Conservation (phyloP, 768 basidiomycete genomes). For the Terana coerulea region DNA sequence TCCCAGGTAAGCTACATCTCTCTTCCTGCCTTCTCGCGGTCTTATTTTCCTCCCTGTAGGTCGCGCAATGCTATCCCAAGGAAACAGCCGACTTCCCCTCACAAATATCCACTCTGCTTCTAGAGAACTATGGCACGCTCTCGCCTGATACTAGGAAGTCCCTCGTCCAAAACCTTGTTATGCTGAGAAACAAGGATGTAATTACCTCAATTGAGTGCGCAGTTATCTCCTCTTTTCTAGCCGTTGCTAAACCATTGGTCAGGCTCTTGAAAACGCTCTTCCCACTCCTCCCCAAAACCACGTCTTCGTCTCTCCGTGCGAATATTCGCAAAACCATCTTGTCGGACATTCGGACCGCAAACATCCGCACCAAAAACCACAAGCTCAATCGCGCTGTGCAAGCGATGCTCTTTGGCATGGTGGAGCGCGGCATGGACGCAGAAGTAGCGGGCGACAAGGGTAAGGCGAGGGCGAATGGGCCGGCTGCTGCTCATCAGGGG, state of each 20-base stretch:
- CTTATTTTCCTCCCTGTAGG: constrained; percentile 35
- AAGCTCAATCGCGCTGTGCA: constrained; percentile 96
- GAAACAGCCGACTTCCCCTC: constrained; percentile 85
- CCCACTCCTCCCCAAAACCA: constrained; percentile 91
- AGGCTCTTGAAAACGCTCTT: constrained; percentile 92
- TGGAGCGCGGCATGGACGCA: constrained; percentile 85
- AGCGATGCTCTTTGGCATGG: constrained; percentile 93
- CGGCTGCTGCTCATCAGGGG: constrained; percentile 42
- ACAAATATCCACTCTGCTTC: constrained; percentile 72
- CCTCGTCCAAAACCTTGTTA: constrained; percentile 87
- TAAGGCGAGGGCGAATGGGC: constrained; percentile 47
- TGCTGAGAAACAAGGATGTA: constrained; percentile 90
- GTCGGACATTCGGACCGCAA: constrained; percentile 89
- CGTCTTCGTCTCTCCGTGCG: constrained; percentile 75
- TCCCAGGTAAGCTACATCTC: constrained; percentile 53
- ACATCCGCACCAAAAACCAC: constrained; percentile 85
- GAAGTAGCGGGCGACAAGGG: constrained; percentile 84
- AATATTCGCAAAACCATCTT: constrained; percentile 93
- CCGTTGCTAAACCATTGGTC: not conserved
- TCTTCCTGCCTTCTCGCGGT: not conserved
- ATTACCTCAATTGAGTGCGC: constrained; percentile 90
- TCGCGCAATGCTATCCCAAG: constrained; percentile 90
- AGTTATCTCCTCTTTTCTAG: no score
- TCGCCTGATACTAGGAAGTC: constrained; percentile 80
- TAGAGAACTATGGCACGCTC: constrained; percentile 73